Evolutionary conservation across 2,329 filamentous ascomycete genomes (phyloP), one percentile per base, ranked within the genome.

Genomic region (Trichocomaceae sp.): DNA sequence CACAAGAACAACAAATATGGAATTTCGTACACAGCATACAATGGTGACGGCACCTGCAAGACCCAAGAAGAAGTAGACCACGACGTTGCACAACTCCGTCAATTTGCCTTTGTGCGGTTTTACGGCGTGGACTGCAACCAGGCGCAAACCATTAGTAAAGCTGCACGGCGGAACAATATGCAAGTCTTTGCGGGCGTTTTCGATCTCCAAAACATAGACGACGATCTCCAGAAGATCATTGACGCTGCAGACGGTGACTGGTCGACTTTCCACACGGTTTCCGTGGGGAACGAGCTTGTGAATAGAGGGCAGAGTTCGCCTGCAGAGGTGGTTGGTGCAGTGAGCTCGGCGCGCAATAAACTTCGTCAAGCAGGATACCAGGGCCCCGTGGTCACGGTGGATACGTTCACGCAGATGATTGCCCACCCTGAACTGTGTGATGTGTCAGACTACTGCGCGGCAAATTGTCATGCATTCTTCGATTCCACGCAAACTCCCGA

Each of bases 381-480:
- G 2, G 90, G 90, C 2, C 82, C 83, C 1, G 83, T 95, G 29
- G 87, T 91, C 37, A 84, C 86, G 0, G 87, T 92, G 47, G 90
- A 96, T 67, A 92, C 88, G 0, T 87, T 88, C 63, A 78, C 81
- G 20, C 83, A 85, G 5, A 78, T 84, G n/a, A 74, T 84, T 47
- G 72, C 75, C 50, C 80, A 92, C 62, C 85, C 85, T 0, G 73
- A 80, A 50, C 78, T 96, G 47, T 95, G 90, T 72, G 69, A 83
- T 23, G 78, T 76, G 46, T 88, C 86, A 1, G 89, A 95, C 65
- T 88, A 87, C 73, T 89, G 85, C 64, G 87, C 88, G 15, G 81
- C 86, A 67, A 95, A 96, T 72, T 82, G 84, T 61, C 90, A 95
- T 70, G 82, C 89, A 12, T 95, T 90, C 79, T 95, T 93, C 69